phyloP scores from a whole-genome alignment of 768 basidiomycete species.

The Rhizopogon vinicolor region DNA sequence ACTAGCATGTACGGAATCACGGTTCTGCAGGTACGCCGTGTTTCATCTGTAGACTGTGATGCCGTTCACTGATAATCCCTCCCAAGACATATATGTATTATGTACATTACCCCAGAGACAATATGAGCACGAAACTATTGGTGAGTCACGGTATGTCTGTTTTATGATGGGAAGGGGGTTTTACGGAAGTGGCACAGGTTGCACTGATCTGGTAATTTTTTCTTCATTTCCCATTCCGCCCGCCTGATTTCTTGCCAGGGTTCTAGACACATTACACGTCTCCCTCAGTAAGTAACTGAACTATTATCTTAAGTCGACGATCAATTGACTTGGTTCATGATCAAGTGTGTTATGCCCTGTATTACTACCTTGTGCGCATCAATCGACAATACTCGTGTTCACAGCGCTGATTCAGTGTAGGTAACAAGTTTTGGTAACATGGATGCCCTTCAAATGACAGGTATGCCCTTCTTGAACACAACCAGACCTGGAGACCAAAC shows the following conservation, averaged over 20 bases:
- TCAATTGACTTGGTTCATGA: not conserved
- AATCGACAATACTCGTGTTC: not conserved
- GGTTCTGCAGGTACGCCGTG: constrained; percentile 13
- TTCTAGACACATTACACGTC: constrained; percentile 6
- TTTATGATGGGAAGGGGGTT: not conserved
- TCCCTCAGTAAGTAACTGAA: constrained; percentile 2
- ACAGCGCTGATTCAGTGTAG: constrained; percentile 14
- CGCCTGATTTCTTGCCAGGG: not conserved
- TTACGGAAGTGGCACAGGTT: not conserved
- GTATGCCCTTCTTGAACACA: constrained; percentile 16
- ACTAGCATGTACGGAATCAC: constrained; percentile 18
- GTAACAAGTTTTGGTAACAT: constrained; percentile 34
- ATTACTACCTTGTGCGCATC: constrained; percentile 36
- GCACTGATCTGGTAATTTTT: constrained; percentile 2
- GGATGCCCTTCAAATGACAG: constrained; percentile 27
- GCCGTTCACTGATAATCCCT: not conserved
- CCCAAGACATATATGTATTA: constrained; percentile 20
- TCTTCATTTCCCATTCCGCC: too few species aligned
- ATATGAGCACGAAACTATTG: constrained; percentile 2
- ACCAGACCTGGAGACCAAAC: constrained; percentile 35
- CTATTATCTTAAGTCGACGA: not conserved
- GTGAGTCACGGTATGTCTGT: constrained; percentile 2
- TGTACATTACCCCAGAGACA: constrained; percentile 17
- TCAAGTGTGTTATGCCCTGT: constrained; percentile 24
- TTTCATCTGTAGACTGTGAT: not conserved